Percentiles rank a stretch among this genome's conserved stretches.
Conservation (phyloP, 495 filamentous ascomycete genomes). For the Astrocystis sublimbata region DNA sequence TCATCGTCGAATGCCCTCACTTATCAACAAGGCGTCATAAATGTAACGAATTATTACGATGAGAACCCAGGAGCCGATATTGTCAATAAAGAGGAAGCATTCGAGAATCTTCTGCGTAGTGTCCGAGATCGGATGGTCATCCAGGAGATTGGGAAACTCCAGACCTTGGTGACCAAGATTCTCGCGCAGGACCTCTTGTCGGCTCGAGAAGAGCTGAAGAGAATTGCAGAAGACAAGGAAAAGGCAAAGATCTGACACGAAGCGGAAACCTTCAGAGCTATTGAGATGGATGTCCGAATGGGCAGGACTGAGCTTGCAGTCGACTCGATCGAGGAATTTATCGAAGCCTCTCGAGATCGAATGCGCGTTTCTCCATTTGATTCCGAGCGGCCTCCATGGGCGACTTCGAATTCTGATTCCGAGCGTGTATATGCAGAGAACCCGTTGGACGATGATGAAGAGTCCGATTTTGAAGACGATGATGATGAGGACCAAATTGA, state of each 20-base stretch:
- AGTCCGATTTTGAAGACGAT: not conserved
- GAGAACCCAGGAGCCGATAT: not conserved
- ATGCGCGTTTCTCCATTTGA: constrained; percentile 1
- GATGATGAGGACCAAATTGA: not conserved
- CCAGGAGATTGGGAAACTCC: not conserved
- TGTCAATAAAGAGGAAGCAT: not conserved
- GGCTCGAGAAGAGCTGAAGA: not conserved
- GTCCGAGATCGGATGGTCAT: constrained; percentile 2
- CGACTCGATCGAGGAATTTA: constrained; percentile 5
- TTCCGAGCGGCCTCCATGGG: not conserved
- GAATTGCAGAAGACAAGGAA: not conserved
- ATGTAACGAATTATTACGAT: not conserved
- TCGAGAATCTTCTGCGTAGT: constrained; percentile 3
- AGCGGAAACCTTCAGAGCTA: constrained; percentile 11
- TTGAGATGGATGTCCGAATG: not conserved
- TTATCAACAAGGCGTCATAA: fast-evolving
- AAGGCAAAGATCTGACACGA: constrained; percentile 1
- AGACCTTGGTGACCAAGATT: not conserved
- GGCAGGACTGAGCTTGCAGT: not conserved
- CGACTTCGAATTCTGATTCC: not conserved
- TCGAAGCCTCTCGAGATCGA: not conserved
- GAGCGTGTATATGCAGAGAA: not conserved
- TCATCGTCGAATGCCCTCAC: not conserved
- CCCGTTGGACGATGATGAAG: not conserved
- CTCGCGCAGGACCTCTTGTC: not conserved